Base-by-base conservation (phyloP, 768 basidiomycete genomes). In the Phanerodontia chrysosporium region DNA sequence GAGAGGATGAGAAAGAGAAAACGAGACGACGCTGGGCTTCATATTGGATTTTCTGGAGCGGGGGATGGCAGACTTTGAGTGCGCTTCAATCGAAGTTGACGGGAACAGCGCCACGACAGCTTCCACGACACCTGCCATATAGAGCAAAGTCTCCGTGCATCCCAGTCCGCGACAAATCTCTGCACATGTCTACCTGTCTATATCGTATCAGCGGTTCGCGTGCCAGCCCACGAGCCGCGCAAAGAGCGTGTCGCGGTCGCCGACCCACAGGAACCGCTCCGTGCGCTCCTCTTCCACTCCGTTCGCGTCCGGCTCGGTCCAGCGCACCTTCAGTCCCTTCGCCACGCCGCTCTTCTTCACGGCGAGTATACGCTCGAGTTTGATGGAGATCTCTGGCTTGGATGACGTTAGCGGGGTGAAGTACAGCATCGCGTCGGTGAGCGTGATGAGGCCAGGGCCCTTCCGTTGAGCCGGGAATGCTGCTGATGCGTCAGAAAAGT, bases 231-330 rank as follows among this genome's bases (percentile, higher is more conserved):
- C 76, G 13, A 89, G 76, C 58, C 85, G 71, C 45, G 83, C 83
- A 68, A 89, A 88, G 18, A 89, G 67, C 49, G 88, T 86, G 68
- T 89, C 85, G 5, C 86, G 80, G 25, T 72, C 75, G 30, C 80
- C 81, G 39, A 88, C 77, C 82, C 84, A 86, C 18, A 72, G 61
- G 65, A 89, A 86, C 63, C 71, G 81, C 53, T 83, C 84, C 55
- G 82, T 80, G 55, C 71, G 76, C 58, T 76, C 76, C 30, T 67
- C 69, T 16, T 65, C 68, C n/a, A 63, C 58, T 13, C 67, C 74
- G 16, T 73, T 71, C 6, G 59, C 28, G 7, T 56, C 57, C 25
- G 65, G 63, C 4, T 73, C 66, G 39, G 55, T 59, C 79, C 81
- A 85, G 46, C 69, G 69, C 24, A 89, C 67, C 14, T 73, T 66